These are phyloP conservation scores for Colletotrichum liriopes DNA, from an alignment of 2,329 filamentous ascomycete genomes.

Conservation along the genomic window DNA sequence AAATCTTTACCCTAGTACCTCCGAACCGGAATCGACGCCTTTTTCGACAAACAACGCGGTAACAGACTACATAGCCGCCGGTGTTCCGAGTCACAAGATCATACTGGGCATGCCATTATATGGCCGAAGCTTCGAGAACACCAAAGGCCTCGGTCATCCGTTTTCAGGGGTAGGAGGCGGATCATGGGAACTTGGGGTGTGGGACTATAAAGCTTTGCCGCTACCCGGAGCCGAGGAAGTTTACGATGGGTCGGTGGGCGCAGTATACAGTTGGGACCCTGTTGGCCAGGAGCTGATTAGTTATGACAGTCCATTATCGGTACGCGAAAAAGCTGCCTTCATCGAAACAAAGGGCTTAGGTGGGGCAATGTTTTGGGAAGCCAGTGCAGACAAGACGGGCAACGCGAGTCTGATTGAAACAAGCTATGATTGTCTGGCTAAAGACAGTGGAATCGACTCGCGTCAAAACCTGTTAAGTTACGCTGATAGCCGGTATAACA, in stretches of 20 bases:
- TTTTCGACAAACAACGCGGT: slow-evolving; percentile 80
- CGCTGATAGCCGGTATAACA: slow-evolving; percentile 69
- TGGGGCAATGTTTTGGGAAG: slow-evolving; percentile 91
- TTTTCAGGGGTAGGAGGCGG: slow-evolving; percentile 78
- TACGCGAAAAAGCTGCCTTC: slow-evolving; percentile 75
- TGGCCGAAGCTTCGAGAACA: slow-evolving; percentile 75
- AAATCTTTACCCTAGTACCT: slow-evolving; percentile 74
- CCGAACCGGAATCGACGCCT: slow-evolving; percentile 73
- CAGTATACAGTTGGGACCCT: slow-evolving; percentile 80
- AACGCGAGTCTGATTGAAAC: slow-evolving; percentile 73
- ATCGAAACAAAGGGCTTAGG: slow-evolving; percentile 75
- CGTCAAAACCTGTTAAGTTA: slow-evolving; percentile 62
- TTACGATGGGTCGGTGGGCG: slow-evolving; percentile 71
- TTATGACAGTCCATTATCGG: slow-evolving; percentile 77
- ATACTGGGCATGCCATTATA: slow-evolving; percentile 87
- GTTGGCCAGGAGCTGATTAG: slow-evolving; percentile 75
- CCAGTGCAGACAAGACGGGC: slow-evolving; percentile 75
- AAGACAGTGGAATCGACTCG: slow-evolving; percentile 46
- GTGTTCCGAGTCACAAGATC: slow-evolving; percentile 77
- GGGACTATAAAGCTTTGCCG: slow-evolving; percentile 87
- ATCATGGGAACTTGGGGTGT: slow-evolving; percentile 81
- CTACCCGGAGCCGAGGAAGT: slow-evolving; percentile 70
- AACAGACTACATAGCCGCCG: slow-evolving; percentile 74
- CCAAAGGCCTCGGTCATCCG: slow-evolving; percentile 75
- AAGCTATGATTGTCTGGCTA: slow-evolving; percentile 53